phyloP scores from a whole-genome alignment of 306 rosid species.

The Pachyrhizus erosus region DNA sequence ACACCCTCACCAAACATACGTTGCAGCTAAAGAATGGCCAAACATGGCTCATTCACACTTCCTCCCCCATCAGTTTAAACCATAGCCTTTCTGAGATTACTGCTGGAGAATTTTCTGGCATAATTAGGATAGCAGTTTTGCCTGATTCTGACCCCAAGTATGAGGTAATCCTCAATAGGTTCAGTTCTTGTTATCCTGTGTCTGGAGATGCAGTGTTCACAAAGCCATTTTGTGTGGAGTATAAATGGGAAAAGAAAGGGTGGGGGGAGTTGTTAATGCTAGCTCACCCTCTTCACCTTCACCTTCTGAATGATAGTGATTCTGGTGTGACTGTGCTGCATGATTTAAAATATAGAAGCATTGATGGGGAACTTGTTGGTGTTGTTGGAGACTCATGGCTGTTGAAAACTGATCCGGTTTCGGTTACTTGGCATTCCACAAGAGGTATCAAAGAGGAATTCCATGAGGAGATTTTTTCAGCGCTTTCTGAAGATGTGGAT shows the following conservation, averaged over 20 bases:
- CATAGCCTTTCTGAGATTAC: conserved; percentile 50
- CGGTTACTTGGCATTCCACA: conserved; percentile 81
- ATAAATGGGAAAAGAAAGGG: conserved; percentile 75
- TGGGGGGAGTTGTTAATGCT: conserved; percentile 84
- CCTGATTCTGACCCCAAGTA: conserved; percentile 60
- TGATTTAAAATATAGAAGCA: conserved; percentile 72
- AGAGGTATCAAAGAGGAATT: conserved; percentile 63
- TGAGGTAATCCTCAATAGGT: conserved; percentile 61
- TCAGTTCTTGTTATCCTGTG: conserved; percentile 72
- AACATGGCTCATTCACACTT: conserved; percentile 81
- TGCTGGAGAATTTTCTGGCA: conserved; percentile 62
- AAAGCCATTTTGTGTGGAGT: conserved; percentile 64
- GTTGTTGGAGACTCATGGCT: conserved; percentile 86
- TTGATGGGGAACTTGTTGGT: conserved; percentile 91
- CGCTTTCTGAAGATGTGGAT: conserved; percentile 67
- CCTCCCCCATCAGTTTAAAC: conserved; percentile 58
- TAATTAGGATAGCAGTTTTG: conserved; percentile 62
- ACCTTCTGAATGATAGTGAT: conserved; percentile 51
- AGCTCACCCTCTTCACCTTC: conserved; percentile 88
- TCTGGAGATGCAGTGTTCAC: conserved; percentile 69
- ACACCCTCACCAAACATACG: conserved; percentile 66
- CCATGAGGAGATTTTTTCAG: conserved; percentile 59
- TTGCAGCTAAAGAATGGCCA: conserved; percentile 71
- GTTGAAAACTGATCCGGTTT: conserved; percentile 63
- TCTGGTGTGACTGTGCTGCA: conserved; percentile 53